phyloP scores from a whole-genome alignment of 768 basidiomycete species.

The Candolleomyces efflorescens region DNA sequence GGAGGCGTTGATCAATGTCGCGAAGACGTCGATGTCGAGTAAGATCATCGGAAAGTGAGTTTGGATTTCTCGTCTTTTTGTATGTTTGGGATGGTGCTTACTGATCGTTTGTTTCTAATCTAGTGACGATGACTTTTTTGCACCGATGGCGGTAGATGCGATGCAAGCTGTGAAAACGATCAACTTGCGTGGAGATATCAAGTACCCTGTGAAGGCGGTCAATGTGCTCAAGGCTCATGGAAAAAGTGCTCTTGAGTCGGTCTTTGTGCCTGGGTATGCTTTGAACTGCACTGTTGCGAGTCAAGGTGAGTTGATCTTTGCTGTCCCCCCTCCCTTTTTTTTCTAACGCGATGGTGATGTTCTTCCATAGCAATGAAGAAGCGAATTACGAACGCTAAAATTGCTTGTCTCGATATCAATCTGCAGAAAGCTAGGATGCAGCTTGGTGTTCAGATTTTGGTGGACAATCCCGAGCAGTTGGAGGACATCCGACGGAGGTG shows the following conservation, averaged over 20 bases:
- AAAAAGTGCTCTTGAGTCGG: conserved; percentile 88
- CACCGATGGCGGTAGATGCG: conserved; percentile 97
- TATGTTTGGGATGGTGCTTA: not conserved
- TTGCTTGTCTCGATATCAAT: conserved; percentile 98
- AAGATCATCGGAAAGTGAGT: conserved; percentile 96
- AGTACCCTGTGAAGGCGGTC: conserved; percentile 99
- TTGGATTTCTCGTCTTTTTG: not conserved
- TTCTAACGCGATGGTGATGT: not conserved
- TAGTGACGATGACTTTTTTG: conserved; percentile 97
- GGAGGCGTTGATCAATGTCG: conserved; percentile 91
- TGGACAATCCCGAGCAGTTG: conserved; percentile 93
- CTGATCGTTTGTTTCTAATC: not conserved
- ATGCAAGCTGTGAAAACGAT: conserved; percentile 97
- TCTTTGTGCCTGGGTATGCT: conserved; percentile 95
- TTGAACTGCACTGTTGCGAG: conserved; percentile 98
- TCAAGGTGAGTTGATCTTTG: conserved; percentile 64
- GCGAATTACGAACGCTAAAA: conserved; percentile 88
- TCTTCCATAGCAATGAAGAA: conserved; percentile 86
- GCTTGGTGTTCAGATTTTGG: conserved; percentile 93
- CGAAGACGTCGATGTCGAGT: conserved; percentile 98
- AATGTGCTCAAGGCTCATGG: conserved; percentile 98
- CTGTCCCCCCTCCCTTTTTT: not conserved
- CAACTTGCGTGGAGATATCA: conserved; percentile 91
- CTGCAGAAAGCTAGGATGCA: conserved; percentile 97
- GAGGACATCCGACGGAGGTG: conserved; percentile 95